A percentile compares a stretch with the other conserved stretches of the same genome.
These are phyloP conservation scores for Metschnikowia santaceciliae DNA, from an alignment of 805 yeast species.

Conservation along the genomic window DNA sequence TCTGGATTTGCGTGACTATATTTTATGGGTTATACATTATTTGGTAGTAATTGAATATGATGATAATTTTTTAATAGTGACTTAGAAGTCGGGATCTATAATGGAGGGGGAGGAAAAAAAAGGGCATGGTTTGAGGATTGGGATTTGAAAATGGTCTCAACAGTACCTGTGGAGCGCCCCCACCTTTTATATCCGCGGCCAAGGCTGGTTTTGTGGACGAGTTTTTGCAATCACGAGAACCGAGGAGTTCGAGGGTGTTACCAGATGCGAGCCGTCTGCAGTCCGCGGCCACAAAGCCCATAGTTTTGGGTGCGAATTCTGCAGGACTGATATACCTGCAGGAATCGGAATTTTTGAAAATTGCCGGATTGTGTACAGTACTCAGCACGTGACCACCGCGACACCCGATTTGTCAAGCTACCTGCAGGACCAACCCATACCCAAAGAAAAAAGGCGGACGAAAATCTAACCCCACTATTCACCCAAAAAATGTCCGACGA, in stretches of 20 bases:
- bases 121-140: no score
- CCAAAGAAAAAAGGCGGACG: background rate
- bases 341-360: no score
- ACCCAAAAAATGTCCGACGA: constrained; percentile 53
- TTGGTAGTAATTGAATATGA: no score
- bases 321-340: background rate
- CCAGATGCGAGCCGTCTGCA: background rate
- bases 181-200: background rate
- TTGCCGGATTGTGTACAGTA: no score
- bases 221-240: background rate
- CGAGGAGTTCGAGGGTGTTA: background rate
- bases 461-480: background rate
- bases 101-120: no score
- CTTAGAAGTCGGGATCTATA: no score
- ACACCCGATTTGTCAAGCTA: background rate
- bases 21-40: no score
- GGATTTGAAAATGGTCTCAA: background rate
- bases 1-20: no score
- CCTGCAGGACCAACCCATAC: background rate
- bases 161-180: background rate
- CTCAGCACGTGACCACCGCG: background rate
- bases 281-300: no score
- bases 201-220: background rate
- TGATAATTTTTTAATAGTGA: no score
- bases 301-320: background rate